Conservation (phyloP, 1,284 basidiomycete species). For the Trametes pubescens region DNA sequence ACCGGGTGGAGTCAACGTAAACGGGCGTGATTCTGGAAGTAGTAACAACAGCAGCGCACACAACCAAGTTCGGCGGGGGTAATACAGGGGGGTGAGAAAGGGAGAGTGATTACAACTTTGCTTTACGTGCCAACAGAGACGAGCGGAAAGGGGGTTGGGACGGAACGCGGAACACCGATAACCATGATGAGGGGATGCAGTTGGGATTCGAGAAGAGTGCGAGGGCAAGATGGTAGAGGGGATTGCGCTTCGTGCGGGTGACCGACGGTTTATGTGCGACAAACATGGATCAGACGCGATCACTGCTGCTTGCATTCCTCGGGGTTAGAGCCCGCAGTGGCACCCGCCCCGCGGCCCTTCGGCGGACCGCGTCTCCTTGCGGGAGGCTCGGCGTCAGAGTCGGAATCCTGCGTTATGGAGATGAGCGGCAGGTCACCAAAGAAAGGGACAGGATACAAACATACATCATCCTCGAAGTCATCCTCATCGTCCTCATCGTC, state of each 20-base stretch:
- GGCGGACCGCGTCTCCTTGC: conserved; percentile 63
- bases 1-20: background rate
- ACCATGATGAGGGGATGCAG: background rate
- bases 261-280: background rate
- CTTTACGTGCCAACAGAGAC: conserved; percentile 31
- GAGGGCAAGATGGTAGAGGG: background rate
- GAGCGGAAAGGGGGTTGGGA: background rate
- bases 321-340: conserved; percentile 63
- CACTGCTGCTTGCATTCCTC: conserved; percentile 91
- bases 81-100: conserved; percentile 25
- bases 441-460: conserved; percentile 38
- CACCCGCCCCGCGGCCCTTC: conserved; percentile 57
- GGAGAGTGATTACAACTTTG: conserved; percentile 29
- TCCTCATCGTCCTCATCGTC: conserved; percentile 62
- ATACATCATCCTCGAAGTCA: conserved; percentile 61
- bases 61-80: conserved; percentile 30
- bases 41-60: conserved; percentile 18
- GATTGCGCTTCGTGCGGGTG: background rate
- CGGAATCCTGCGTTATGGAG: conserved; percentile 56
- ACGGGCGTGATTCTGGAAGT: conserved; percentile 15
- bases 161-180: background rate
- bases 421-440: conserved; percentile 24
- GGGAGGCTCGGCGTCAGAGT: conserved; percentile 66
- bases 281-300: conserved; percentile 11
- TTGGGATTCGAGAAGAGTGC: background rate